Conservation (phyloP, 2,329 filamentous ascomycete genomes). For the Emericellopsis atlantica region DNA sequence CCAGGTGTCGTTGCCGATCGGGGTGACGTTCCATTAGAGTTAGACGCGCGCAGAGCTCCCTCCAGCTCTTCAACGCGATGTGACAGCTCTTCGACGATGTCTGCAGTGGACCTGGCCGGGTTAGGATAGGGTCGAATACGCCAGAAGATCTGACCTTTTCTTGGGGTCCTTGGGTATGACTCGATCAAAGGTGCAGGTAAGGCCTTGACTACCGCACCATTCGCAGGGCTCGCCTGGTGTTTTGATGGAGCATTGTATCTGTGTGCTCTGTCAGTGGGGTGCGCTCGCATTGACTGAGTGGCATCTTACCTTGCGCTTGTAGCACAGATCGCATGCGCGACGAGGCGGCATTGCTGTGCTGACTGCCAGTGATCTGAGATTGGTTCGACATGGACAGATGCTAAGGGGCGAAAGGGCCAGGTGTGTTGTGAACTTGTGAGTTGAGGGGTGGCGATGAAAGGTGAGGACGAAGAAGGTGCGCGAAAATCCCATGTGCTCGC, state of each 20-base stretch:
- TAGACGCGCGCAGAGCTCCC: constrained; percentile 1
- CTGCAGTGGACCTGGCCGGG: not conserved
- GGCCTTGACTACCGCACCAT: constrained; percentile 4
- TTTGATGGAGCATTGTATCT: constrained; percentile 4
- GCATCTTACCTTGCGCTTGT: not conserved
- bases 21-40: not conserved
- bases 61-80: constrained; percentile 1
- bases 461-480: too few relatives aligned
- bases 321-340: not conserved
- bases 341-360: not conserved
- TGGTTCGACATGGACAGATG: too few relatives aligned
- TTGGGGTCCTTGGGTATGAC: constrained; percentile 1
- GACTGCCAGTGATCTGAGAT: too few relatives aligned
- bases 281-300: too few relatives aligned
- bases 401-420: too few relatives aligned
- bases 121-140: not conserved
- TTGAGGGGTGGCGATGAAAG: too few relatives aligned
- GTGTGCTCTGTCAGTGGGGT: too few relatives aligned
- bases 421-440: too few relatives aligned
- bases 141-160: constrained; percentile 1
- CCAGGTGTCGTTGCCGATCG: not conserved
- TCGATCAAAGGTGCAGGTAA: constrained; percentile 3
- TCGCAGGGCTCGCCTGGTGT: constrained; percentile 2
- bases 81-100: not conserved
- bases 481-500: too few relatives aligned